Conservation (phyloP, 1,139 yeast species). For the Candida gigantensis region DNA sequence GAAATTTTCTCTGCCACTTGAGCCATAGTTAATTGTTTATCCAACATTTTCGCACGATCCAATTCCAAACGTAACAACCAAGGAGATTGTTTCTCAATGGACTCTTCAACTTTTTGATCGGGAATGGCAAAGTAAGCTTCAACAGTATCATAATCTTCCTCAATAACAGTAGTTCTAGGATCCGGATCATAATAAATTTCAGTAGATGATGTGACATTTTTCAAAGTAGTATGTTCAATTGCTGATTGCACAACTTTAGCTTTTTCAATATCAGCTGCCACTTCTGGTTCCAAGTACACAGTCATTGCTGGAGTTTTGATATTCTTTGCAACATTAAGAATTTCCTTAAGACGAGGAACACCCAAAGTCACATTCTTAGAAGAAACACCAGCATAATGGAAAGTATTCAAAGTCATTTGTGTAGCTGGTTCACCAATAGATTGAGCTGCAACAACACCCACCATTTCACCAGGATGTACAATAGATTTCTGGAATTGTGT, state of each 20-base stretch:
- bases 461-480: slow-evolving; percentile 99
- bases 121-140: slow-evolving; percentile 97
- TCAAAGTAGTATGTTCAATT: slow-evolving; percentile 92
- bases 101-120: slow-evolving; percentile 94
- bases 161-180: slow-evolving; percentile 92
- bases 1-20: slow-evolving; percentile 97
- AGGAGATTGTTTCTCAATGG: slow-evolving; percentile 92
- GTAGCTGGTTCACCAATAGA: slow-evolving; percentile 99
- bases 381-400: slow-evolving; percentile 99
- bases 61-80: slow-evolving; percentile 96
- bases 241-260: slow-evolving; percentile 92
- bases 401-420: slow-evolving; percentile 97
- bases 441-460: slow-evolving; percentile 83
- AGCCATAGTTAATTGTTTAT: slow-evolving; percentile 96
- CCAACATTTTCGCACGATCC: slow-evolving; percentile 98
- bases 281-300: slow-evolving; percentile 78
- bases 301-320: slow-evolving; percentile 98
- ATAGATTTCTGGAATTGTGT: slow-evolving; percentile 89
- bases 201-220: slow-evolving; percentile 95
- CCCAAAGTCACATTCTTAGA: slow-evolving; percentile 98
- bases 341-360: slow-evolving; percentile 99
- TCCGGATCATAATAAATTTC: slow-evolving; percentile 98
- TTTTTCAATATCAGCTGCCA: slow-evolving; percentile 84
- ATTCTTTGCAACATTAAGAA: slow-evolving; percentile 95
- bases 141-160: slow-evolving; percentile 95